phyloP scores from a whole-genome alignment of 2,329 filamentous ascomycete genomes.

The Helotiales sp. region DNA sequence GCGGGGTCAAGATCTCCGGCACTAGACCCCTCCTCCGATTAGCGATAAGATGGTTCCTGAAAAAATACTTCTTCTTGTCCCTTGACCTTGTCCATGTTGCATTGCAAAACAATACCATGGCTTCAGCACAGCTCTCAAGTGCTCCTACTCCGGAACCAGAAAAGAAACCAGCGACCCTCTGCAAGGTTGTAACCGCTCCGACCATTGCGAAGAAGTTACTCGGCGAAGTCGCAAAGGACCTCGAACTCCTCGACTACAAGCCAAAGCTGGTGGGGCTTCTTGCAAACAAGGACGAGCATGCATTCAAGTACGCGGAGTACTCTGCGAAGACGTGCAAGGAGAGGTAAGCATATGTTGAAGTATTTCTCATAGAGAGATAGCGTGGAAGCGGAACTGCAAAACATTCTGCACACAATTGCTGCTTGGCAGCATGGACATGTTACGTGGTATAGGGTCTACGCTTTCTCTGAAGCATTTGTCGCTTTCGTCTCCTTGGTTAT shows the following conservation, averaged over 20 bases:
- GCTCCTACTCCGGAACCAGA: neutral
- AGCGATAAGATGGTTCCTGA: too few species aligned
- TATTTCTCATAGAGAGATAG: neutral
- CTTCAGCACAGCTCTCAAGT: neutral
- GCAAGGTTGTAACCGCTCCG: conserved; percentile 90
- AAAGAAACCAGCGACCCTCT: too few species aligned
- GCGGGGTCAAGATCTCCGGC: neutral
- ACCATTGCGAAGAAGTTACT: conserved; percentile 83
- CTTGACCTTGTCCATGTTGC: too few species aligned
- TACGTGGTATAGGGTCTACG: too few species aligned
- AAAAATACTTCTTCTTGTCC: neutral
- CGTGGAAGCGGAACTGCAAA: too few species aligned
- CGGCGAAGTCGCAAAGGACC: conserved; percentile 72
- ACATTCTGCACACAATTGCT: too few species aligned
- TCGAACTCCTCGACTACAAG: conserved; percentile 69
- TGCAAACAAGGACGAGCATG: conserved; percentile 87
- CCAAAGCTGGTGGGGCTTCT: conserved; percentile 89
- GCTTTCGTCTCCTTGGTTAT: too few species aligned
- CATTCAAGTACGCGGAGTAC: conserved; percentile 93
- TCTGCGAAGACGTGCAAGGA: conserved; percentile 95
- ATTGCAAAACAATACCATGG: neutral
- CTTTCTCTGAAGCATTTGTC: neutral
- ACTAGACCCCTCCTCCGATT: neutral
- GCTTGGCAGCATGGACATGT: too few species aligned
- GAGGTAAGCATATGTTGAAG: conserved; percentile 65